Conservation (phyloP, 345 rosid genomes). For the Corymbia maculata region DNA sequence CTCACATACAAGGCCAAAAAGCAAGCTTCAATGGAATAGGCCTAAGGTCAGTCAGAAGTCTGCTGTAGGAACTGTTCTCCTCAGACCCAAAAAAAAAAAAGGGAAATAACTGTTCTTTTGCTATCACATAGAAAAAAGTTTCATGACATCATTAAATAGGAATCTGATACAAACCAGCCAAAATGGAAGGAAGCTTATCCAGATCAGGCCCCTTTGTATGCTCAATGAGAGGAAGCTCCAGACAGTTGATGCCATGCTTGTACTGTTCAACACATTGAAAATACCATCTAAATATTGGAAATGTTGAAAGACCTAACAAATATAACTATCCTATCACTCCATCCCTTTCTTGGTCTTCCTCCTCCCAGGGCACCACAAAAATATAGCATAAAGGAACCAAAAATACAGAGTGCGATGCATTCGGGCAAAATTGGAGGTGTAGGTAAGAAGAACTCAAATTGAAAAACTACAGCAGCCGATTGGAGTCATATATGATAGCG, state of each 20-base stretch:
- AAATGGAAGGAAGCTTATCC: conserved; percentile 49
- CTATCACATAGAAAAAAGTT: not conserved
- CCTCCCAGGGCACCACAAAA: not conserved
- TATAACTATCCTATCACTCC: not conserved
- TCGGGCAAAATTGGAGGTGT: not conserved
- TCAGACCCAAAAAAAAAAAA: not conserved
- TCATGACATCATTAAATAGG: not conserved
- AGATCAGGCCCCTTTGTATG: conserved; percentile 75
- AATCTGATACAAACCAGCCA: conserved; percentile 33
- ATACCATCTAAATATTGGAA: not conserved
- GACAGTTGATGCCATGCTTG: conserved; percentile 40
- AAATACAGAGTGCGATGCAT: not conserved
- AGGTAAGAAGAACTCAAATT: not conserved
- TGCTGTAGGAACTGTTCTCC: not conserved
- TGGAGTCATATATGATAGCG: not conserved
- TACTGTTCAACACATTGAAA: conserved; percentile 24
- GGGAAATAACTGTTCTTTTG: not conserved
- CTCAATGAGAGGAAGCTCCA: conserved; percentile 91
- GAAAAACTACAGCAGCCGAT: not conserved
- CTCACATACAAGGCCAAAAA: not conserved
- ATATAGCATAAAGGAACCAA: not conserved
- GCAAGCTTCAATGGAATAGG: not conserved
- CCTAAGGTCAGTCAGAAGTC: not conserved
- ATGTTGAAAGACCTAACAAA: not conserved
- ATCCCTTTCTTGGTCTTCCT: not conserved